Conservation (phyloP, 1,139 yeast species). For the Taiozyma onychis region DNA sequence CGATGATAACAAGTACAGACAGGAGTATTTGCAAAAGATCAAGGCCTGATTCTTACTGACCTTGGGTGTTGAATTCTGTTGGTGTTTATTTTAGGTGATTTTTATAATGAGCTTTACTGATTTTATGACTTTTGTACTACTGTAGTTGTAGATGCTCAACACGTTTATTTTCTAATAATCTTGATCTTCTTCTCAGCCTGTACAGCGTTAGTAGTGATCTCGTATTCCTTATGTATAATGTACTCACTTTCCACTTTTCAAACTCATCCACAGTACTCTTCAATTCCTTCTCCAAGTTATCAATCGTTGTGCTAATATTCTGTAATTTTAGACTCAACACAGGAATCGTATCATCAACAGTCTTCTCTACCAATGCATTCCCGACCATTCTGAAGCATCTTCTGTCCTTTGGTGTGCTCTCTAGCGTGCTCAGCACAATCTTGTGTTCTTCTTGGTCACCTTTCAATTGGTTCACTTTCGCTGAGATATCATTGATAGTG, state of each 20-base stretch:
- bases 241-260: conserved; percentile 51
- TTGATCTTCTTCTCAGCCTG: conserved; percentile 57
- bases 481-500: conserved; percentile 49
- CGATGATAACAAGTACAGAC: conserved; percentile 38
- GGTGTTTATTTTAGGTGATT: not conserved
- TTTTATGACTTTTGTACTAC: not conserved
- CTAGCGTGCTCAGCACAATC: conserved; percentile 52
- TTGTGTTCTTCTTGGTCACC: conserved; percentile 46
- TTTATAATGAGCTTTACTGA: not conserved
- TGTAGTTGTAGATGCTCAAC: not conserved
- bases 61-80: not conserved
- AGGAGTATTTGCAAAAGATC: conserved; percentile 34
- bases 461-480: conserved; percentile 48
- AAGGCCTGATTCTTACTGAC: conserved; percentile 9
- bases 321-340: conserved; percentile 56
- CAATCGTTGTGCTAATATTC: conserved; percentile 38
- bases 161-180: conserved; percentile 39
- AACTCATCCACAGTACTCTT: conserved; percentile 45
- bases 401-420: conserved; percentile 48
- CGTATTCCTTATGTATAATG: not conserved
- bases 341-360: conserved; percentile 70
- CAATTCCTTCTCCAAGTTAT: conserved; percentile 41
- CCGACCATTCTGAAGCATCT: conserved; percentile 93
- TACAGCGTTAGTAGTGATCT: conserved; percentile 1
- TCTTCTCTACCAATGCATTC: conserved; percentile 82